phyloP scores from a whole-genome alignment of 2,329 filamentous ascomycete species.

The Rhinocladiella mackenziei region DNA sequence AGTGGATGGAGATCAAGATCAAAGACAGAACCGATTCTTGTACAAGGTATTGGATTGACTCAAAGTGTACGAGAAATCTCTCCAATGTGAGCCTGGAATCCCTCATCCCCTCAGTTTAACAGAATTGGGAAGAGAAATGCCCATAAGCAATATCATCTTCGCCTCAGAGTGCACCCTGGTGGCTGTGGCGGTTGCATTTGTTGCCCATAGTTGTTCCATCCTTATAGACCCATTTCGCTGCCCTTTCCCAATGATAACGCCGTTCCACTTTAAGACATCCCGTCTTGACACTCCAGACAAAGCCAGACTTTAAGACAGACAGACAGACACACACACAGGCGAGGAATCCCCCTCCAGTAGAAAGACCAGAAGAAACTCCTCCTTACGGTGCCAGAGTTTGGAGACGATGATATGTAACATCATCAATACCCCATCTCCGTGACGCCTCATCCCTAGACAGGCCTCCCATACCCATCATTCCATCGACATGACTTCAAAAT shows the following conservation, averaged over 20 bases:
- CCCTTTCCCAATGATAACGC: neutral
- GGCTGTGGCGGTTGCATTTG: no score
- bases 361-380: conserved; percentile 3
- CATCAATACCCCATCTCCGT: conserved; percentile 9
- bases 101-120: neutral
- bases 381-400: neutral
- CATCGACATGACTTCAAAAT: conserved; percentile 18
- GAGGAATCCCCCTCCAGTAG: no score
- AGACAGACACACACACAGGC: no score
- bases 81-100: neutral
- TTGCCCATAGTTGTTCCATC: no score
- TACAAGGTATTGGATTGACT: conserved; percentile 1
- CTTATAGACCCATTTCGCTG: neutral
- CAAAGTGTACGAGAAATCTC: neutral
- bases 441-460: conserved; percentile 2
- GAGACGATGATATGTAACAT: conserved; percentile 1
- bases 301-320: neutral
- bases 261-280: no score
- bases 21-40: neutral
- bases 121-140: neutral
- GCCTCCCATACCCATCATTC: conserved; percentile 7
- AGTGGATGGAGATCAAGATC: neutral
- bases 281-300: neutral
- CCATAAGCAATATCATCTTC: neutral
- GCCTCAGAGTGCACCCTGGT: no score